Evolutionary conservation across 2,329 filamentous ascomycete genomes (phyloP).

Genomic region (Penicillium oxalicum): DNA sequence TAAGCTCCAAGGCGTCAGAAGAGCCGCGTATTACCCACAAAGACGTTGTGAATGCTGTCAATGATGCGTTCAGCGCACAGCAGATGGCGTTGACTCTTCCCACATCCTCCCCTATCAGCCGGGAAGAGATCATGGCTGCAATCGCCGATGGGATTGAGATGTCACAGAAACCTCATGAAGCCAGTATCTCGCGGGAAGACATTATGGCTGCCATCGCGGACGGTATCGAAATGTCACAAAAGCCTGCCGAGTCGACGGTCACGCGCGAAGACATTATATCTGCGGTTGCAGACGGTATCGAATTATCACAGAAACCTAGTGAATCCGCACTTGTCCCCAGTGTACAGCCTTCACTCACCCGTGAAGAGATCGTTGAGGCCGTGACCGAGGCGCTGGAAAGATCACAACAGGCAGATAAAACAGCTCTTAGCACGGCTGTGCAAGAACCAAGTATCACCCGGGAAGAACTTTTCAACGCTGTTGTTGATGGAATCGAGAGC

Average conservation of each 20-base stretch:
- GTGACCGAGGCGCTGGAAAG: conserved; percentile 20
- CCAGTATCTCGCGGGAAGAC: conserved; percentile 21
- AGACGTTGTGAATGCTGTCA: conserved; percentile 28
- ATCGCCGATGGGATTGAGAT: conserved; percentile 21
- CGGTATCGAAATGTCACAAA: conserved; percentile 39
- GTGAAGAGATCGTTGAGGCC: conserved; percentile 41
- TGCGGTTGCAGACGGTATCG: conserved; percentile 52
- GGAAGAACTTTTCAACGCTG: conserved; percentile 52
- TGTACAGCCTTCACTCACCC: conserved; percentile 38
- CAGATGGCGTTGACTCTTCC: conserved; percentile 25
- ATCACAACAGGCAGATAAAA: conserved; percentile 29
- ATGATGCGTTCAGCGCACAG: conserved; percentile 30
- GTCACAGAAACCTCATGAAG: conserved; percentile 30
- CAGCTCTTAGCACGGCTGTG: conserved; percentile 23
- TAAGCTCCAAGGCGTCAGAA: conserved; percentile 52
- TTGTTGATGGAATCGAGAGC: conserved; percentile 53
- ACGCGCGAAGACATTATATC: conserved; percentile 43
- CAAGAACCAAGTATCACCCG: conserved; percentile 44
- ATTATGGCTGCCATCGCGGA: conserved; percentile 53
- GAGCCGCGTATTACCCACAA: conserved; percentile 25
- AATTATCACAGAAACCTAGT: conserved; percentile 11
- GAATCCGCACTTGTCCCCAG: conserved; percentile 11
- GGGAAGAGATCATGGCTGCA: conserved; percentile 34
- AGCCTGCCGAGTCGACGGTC: not conserved
- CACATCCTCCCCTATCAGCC: conserved; percentile 40